Base-by-base conservation (phyloP, 1,284 basidiomycete species). In the Vanrija sp. region DNA sequence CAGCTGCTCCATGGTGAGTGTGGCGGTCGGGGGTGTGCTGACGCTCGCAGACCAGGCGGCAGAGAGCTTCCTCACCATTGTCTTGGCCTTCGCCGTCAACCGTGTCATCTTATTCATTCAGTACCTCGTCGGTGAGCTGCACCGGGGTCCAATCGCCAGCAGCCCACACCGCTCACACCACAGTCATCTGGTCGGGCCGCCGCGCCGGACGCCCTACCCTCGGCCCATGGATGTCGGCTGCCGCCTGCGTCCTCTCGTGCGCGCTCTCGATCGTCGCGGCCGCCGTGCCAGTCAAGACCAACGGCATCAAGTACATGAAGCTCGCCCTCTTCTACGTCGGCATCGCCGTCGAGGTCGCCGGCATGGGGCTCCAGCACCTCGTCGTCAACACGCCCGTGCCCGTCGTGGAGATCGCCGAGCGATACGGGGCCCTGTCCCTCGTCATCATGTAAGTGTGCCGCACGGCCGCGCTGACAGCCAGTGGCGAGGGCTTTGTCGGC, bases 401-500 rank as follows among this genome's bases (percentile, higher is more conserved):
- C n/a, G 25, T 41, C 14, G 20, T 39, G 22, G 27, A 38, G 2
- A n/a, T 62, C 8, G 51, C 51, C 1, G 43, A 59, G 24, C 52
- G 64, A 24, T 68, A 64, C 46, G 68, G 61, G 15, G 61, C 62
- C 4, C 64, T 67, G 37, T 65, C 61, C 2, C 46, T 70, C 41
- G 66, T 67, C 47, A 61, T 65, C 24, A 41, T 66, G 66, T 67
- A 46, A 49, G 66, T 48, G 18, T 41, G 19, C 18, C 22, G 12
- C 25, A n/a, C 9, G 7, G 36, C 18, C n/a, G 19, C 15, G 43
- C 27, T 48, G 50, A 19, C 8, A 24, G 20, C 31, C 27, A 68
- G 67, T 4, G 67, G 67, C 15, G 64, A 67, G 41, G 67, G 65
- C 6, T 65, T 69, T 53, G 57, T 61, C 22, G 48, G 52, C 19